Conservation (phyloP, 2,329 filamentous ascomycete species). For the Hysterium pulicare region DNA sequence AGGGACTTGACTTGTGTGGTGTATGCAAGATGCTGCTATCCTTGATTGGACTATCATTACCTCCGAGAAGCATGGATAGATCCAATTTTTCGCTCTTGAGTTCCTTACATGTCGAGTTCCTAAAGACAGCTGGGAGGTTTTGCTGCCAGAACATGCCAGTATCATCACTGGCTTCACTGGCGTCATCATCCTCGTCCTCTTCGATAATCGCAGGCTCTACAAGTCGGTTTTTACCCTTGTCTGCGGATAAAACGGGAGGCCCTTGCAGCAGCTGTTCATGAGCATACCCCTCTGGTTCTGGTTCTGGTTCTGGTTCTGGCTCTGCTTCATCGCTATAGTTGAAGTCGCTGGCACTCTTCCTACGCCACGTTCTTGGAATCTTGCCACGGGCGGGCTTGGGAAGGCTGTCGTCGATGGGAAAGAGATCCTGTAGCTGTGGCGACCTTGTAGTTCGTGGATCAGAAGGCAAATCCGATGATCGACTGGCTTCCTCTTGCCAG, state of each 20-base stretch:
- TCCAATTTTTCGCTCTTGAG: constrained; percentile 25
- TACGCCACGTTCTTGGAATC: constrained; percentile 42
- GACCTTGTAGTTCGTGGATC: constrained; percentile 16
- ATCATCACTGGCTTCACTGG: constrained; percentile 31
- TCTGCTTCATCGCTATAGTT: constrained; percentile 37
- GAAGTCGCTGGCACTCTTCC: constrained; percentile 36
- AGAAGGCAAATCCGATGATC: constrained; percentile 20
- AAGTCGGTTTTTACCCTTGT: constrained; percentile 17
- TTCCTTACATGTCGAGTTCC: constrained; percentile 20
- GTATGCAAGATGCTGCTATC: constrained; percentile 10
- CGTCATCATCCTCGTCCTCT: constrained; percentile 14
- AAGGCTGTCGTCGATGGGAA: constrained; percentile 24
- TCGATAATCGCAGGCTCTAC: constrained; percentile 10
- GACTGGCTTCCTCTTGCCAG: constrained; percentile 49
- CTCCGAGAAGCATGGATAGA: constrained; percentile 28
- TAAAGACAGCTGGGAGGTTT: constrained; percentile 25
- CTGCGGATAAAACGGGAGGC: neutral
- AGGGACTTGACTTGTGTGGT: constrained; percentile 24
- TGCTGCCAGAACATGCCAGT: constrained; percentile 38
- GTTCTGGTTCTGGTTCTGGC: constrained; percentile 9
- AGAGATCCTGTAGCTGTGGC: constrained; percentile 30
- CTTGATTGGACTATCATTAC: constrained; percentile 21
- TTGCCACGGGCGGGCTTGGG: constrained; percentile 37
- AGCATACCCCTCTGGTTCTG: constrained; percentile 5
- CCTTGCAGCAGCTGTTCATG: neutral